These are phyloP conservation scores for Dioscorea cayenensis DNA, from an alignment of 116 monocot genomes.

Conservation along the genomic window DNA sequence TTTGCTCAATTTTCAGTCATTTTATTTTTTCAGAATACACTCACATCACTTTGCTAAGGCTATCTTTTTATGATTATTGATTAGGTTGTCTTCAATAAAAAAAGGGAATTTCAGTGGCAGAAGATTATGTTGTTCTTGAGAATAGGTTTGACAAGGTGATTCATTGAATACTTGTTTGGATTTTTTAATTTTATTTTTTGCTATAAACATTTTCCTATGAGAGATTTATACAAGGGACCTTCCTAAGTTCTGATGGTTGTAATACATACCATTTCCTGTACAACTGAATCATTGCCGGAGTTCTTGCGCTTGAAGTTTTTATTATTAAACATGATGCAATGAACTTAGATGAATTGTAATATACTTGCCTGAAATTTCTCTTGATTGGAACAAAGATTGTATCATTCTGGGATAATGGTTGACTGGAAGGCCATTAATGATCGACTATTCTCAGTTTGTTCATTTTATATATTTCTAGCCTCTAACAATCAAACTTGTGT, in stretches of 20 bases:
- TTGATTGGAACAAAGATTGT: no score
- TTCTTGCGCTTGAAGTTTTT: not conserved
- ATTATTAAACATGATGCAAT: not conserved
- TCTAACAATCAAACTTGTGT: no score
- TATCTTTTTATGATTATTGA: not conserved
- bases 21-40: not conserved
- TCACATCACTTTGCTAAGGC: not conserved
- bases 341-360: not conserved
- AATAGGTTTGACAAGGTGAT: conserved; percentile 55
- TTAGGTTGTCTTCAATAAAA: conserved; percentile 83
- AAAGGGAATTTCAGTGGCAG: conserved; percentile 64
- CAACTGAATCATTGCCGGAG: no score
- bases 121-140: conserved; percentile 59
- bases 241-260: no score
- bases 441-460: no score
- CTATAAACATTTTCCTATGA: no score
- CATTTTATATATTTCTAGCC: no score
- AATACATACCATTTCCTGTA: no score
- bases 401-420: no score
- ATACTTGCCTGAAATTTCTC: not conserved
- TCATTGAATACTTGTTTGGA: not conserved
- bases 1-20: no score
- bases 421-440: no score
- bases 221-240: no score
- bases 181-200: not conserved